Base-by-base conservation (phyloP, 2,329 filamentous ascomycete genomes). In the Botrytis byssoidea region DNA sequence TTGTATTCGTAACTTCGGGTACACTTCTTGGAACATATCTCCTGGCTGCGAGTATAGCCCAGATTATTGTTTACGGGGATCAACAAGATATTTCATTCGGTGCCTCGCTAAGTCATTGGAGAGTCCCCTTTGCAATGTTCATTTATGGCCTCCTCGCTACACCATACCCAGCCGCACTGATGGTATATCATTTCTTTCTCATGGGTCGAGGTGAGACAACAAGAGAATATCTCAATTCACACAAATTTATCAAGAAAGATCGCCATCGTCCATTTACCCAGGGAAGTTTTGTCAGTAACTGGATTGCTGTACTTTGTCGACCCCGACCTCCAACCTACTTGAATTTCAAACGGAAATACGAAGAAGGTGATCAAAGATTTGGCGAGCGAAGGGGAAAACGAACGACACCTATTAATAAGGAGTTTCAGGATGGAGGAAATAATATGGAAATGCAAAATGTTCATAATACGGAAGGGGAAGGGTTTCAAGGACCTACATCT, bases 161-260 rank as follows among this genome's bases (percentile, higher is more conserved):
- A 59, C 86, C 91, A 9, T 99, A 99, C 82, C 95, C 95, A 0
- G 88, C 91, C 59, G 93, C 94, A 61, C 85, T 99, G 9, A 93
- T 91, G 85, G 88, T 89, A 35, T 99, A 99, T 82, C 96, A 99
- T 83, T 81, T 98, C 65, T 98, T 97, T 84, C 87, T 99, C 61
- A 94, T 97, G 84, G 92, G 90, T 10, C 88, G 95, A 46, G 96
- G 95, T 67, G 95, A 99, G 85, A 99, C 95, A 0, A 99, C 96
- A 0, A 88, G 96, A 78, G 96, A 99, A 83, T 98, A 97, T 82
- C 89, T 99, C 77, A 97, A 97, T 83, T 95, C 93, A 7, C 94
- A 97, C 83, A 98, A 98, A 83, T 98, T 99, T 81, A 85, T 92
- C 76, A 97, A 96, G 84, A 92, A 92, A 78, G 95, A 99, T 81